phyloP scores from a whole-genome alignment of 202 grass and related monocot genomes.

The Musa balbisiana region DNA sequence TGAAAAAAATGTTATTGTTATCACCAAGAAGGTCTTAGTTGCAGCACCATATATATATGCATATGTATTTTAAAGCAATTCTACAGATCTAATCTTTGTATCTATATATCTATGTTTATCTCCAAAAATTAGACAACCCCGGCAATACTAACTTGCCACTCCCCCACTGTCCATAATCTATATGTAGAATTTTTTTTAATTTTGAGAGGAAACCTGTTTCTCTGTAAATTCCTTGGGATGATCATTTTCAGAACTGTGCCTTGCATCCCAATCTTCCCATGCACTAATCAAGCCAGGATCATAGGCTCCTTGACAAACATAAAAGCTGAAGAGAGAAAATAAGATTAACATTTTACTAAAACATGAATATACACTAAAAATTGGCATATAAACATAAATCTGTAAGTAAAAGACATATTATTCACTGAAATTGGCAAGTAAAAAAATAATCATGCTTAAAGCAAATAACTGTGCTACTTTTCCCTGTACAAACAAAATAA shows the following conservation, averaged over 20 bases:
- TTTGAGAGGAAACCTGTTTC: constrained; percentile 3
- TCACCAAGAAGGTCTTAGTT: not conserved
- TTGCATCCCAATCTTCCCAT: constrained; percentile 80
- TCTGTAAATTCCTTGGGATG: constrained; percentile 47
- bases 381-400: not conserved
- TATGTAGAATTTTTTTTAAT: not conserved
- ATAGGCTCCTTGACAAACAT: constrained; percentile 67
- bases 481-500: constrained; percentile 19
- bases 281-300: constrained; percentile 54
- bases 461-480: not conserved
- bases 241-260: constrained; percentile 76
- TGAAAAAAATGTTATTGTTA: constrained; percentile 34
- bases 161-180: not conserved
- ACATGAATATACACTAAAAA: not conserved
- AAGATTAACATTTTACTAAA: not conserved
- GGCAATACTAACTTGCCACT: too few species aligned
- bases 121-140: too few species aligned
- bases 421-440: not conserved
- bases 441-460: not conserved
- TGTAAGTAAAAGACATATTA: too few species aligned
- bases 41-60: too few species aligned
- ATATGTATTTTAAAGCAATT: too few species aligned
- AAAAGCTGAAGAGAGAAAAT: constrained; percentile 47
- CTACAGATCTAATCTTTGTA: too few species aligned
- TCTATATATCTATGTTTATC: too few species aligned